Conservation (phyloP, 257 asterid genomes). For the Solanum chilense region DNA sequence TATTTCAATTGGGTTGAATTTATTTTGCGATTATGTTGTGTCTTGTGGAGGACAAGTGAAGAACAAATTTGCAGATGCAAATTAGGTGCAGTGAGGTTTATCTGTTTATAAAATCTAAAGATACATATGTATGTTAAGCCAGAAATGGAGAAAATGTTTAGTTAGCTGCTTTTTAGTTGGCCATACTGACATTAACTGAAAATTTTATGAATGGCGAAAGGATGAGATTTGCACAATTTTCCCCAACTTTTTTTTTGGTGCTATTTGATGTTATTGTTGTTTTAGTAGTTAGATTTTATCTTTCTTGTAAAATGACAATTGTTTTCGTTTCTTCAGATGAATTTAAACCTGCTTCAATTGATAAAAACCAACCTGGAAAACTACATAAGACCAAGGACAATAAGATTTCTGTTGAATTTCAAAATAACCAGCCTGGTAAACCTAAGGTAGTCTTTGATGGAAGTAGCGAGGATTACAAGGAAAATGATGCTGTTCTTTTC, state of each 20-base stretch:
- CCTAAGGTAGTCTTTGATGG: slow-evolving; percentile 90
- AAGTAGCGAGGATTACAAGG: slow-evolving; percentile 87
- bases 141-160: background rate
- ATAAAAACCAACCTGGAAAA: slow-evolving; percentile 75
- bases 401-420: slow-evolving; percentile 78
- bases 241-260: background rate
- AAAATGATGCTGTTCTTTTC: slow-evolving; percentile 82
- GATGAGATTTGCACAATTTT: background rate
- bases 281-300: background rate
- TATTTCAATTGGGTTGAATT: background rate
- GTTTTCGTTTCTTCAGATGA: slow-evolving; percentile 41
- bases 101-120: background rate
- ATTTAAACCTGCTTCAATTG: slow-evolving; percentile 96
- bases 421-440: slow-evolving; percentile 76
- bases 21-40: background rate
- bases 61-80: background rate
- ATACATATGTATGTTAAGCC: background rate
- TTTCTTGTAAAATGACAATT: background rate
- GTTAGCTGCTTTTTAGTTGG: background rate
- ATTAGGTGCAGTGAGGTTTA: background rate
- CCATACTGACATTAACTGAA: background rate
- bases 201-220: background rate
- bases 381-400: slow-evolving; percentile 88
- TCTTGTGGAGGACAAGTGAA: background rate
- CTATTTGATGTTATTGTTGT: background rate